Percentiles rank a stretch among this genome's conserved stretches.
These are phyloP conservation scores for Vitis hybrid DNA, from an alignment of 177 flowering plant genomes.

Conservation along the genomic window DNA sequence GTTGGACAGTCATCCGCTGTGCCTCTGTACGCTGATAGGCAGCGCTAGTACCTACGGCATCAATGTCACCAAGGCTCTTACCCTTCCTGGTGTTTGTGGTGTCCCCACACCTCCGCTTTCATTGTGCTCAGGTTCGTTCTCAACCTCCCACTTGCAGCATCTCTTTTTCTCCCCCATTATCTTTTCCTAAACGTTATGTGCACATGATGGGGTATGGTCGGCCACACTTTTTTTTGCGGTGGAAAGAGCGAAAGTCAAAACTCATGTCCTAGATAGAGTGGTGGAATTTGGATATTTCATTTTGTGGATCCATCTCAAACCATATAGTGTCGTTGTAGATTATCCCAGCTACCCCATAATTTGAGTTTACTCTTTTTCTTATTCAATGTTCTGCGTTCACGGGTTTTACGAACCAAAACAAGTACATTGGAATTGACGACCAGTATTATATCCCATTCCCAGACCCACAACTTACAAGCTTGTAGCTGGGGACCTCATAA, in stretches of 20 bases:
- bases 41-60: conserved; percentile 24
- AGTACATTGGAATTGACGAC: neutral
- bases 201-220: too few species aligned
- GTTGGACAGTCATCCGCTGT: conserved; percentile 47
- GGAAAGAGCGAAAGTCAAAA: too few species aligned
- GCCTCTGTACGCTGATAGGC: conserved; percentile 58
- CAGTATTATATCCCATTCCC: neutral
- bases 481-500: too few species aligned
- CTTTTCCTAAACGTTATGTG: too few species aligned
- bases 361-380: neutral
- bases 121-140: conserved; percentile 40
- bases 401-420: too few species aligned
- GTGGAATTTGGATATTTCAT: too few species aligned
- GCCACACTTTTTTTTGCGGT: too few species aligned
- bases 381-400: too few species aligned
- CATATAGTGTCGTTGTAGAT: too few species aligned
- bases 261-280: too few species aligned
- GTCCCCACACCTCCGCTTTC: conserved; percentile 39
- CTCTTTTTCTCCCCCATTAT: neutral
- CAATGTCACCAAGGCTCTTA: conserved; percentile 26
- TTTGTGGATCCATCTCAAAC: too few species aligned
- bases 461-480: neutral
- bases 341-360: too few species aligned
- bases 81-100: conserved; percentile 47
- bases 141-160: conserved; percentile 1